Base-by-base conservation (phyloP, 164 flowering plant species). In the Protea cynaroides region DNA sequence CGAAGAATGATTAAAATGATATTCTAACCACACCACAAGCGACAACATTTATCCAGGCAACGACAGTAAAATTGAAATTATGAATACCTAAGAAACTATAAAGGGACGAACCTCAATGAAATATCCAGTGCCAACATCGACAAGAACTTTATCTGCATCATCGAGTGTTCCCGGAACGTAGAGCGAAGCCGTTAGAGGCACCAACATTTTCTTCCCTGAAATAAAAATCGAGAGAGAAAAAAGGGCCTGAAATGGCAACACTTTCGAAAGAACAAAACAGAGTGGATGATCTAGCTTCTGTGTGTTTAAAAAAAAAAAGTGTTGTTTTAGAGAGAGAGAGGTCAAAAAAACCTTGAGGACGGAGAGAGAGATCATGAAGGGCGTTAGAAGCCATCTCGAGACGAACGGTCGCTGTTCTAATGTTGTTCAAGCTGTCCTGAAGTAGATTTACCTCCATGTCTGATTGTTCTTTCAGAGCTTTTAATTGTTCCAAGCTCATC, bases 81-180 rank as follows among this genome's bases (percentile, higher is more conserved):
- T 44, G 8, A 44, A 44, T 15, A 5, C 17, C 4, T 44, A 44
- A 11, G 49, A 8, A 44, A 11, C 49, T 49, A 49, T 18, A n/a
- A n/a, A n/a, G n/a, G 5, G 17, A 49, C 44, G 3, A 47, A 71
- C 97, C 95, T 91, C 91, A 29, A 94, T 78, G 80, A 91, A 94
- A 70, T 91, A 94, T 8, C 98, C 98, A 25, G 98, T 94, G 55
- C 98, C 98, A 7, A 94, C 86, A 74, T 94, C 98, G 8, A 94
- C 95, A 25, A 94, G 81, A 29, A 94, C 96, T 55, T 81, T 80
- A 50, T 91, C 86, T 8, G 97, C 78, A 58, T 89, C 96, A 55
- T 93, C 92, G 8, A 93, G 90, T 3, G 74, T 76, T 8, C 98
- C 98, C 3, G 92, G 86, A 10, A 93, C 98, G 49, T 93, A 93